Percentiles rank a stretch among this genome's conserved stretches.
phyloP scores from a whole-genome alignment of 2,329 filamentous ascomycete species.

The Tricladium varicosporioides region DNA sequence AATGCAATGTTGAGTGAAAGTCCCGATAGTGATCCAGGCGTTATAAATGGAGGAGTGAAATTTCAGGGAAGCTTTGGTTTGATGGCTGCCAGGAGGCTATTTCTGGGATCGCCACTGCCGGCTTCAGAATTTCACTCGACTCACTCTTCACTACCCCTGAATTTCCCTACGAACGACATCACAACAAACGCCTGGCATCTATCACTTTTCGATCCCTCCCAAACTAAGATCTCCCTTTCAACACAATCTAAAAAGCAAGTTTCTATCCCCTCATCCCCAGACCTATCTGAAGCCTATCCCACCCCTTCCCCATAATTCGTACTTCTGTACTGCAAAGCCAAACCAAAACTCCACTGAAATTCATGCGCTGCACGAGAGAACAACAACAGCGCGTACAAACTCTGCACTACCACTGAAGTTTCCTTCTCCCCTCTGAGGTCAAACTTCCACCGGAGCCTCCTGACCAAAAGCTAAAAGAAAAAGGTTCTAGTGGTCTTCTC shows the following conservation, averaged over 20 bases:
- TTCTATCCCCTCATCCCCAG: neutral
- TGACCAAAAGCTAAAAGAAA: no score
- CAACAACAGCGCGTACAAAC: no score
- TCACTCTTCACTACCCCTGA: neutral
- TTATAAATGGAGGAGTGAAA: neutral
- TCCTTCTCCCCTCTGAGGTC: no score
- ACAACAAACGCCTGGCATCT: neutral
- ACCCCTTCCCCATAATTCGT: neutral
- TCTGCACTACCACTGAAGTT: no score
- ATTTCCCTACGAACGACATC: neutral
- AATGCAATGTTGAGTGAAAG: no score
- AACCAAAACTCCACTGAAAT: neutral
- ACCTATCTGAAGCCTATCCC: neutral
- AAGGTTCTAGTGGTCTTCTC: no score
- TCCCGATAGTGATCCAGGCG: neutral
- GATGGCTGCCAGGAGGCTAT: neutral
- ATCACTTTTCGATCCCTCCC: neutral
- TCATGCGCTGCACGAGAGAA: no score
- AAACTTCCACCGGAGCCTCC: no score
- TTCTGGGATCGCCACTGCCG: neutral
- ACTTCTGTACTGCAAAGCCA: neutral
- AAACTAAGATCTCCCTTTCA: neutral
- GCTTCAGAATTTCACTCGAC: neutral
- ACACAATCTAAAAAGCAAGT: neutral
- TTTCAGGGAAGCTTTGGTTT: neutral